Conservation (phyloP, 768 basidiomycete genomes). For the Lentinula sp. region DNA sequence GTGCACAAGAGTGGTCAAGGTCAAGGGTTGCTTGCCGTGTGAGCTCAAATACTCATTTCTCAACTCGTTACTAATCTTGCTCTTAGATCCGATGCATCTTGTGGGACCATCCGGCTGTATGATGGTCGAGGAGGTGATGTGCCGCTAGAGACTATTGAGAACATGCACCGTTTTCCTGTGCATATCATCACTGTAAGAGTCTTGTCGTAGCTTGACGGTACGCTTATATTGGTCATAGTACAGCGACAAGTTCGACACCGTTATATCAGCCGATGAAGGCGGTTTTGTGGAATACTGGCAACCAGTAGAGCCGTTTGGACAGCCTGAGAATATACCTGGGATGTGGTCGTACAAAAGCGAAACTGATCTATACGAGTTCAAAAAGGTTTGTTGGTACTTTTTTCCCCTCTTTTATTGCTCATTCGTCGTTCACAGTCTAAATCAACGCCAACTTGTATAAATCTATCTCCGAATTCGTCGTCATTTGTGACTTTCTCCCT, state of each 20-base stretch:
- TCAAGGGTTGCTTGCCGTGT: conserved; percentile 86
- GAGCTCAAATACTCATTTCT: conserved; percentile 18
- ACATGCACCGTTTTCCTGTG: conserved; percentile 82
- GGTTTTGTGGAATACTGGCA: conserved; percentile 98
- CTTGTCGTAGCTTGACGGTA: not conserved
- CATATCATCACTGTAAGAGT: conserved; percentile 80
- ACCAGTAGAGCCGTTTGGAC: conserved; percentile 81
- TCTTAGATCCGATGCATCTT: conserved; percentile 69
- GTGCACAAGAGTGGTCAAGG: conserved; percentile 87
- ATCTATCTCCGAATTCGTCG: conserved; percentile 82
- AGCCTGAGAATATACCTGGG: conserved; percentile 70
- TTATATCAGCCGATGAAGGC: conserved; percentile 89
- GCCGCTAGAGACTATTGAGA: conserved; percentile 71
- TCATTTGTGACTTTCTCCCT: conserved; percentile 92
- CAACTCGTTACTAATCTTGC: not conserved
- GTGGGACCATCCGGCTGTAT: conserved; percentile 79
- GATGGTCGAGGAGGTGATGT: conserved; percentile 84
- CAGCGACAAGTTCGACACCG: conserved; percentile 83
- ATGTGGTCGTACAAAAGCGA: conserved; percentile 89
- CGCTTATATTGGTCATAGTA: conserved; percentile 46
- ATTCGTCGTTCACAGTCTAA: conserved; percentile 54
- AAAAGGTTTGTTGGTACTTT: conserved; percentile 58
- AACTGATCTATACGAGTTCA: conserved; percentile 96
- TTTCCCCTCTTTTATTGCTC: not conserved
- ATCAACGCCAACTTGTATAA: conserved; percentile 86